Base-by-base conservation (phyloP, 176 grass and related monocot genomes). In the Aegilops longissima region DNA sequence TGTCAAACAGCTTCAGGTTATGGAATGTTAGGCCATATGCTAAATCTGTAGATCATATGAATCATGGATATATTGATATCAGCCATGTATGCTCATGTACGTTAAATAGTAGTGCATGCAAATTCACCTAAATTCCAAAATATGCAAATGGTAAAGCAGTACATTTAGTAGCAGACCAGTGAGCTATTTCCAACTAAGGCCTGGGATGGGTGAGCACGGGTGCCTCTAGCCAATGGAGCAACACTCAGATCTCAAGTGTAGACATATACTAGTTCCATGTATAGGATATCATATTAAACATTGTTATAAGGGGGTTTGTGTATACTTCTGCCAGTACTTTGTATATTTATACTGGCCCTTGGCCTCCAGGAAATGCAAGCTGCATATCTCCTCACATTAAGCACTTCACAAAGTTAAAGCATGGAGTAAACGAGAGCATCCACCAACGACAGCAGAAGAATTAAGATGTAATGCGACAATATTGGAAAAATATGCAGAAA, bases 71-170 rank as follows among this genome's bases (percentile, higher is more conserved):
- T 16, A 49, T 10, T n/a, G 27, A 14, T n/a, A 78, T 36, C 75
- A 11, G 35, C 13, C 20, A 16, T 66, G 11, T 12, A 44, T 0
- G 56, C 9, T 21, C 18, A 59, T 59, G 7, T 59, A 59, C 16
- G 13, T 29, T 49, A 84, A 75, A 81, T 54, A 75, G 13, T 80
- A 85, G 10, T 74, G 36, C 56, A 27, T 67, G 27, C 74, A 84
- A 64, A 9, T 84, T 73, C 24, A 14, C 52, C 36, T 40, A 38
- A 72, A 72, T 72, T 17, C 52, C 29, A 61, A 70, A 83, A 21
- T 88, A 34, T 2, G 12, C 0, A 3, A 82, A 66, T 24, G 34
- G 66, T 68, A 10, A 54, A 77, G 34, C 5, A 61, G 11, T 51
- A 33, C 1, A 58, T 6, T 8, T 38, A 71, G 29, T 83, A 21